These are phyloP conservation scores for Fusarium bactridioides DNA, from an alignment of 2,329 filamentous ascomycete species.

Conservation along the genomic window DNA sequence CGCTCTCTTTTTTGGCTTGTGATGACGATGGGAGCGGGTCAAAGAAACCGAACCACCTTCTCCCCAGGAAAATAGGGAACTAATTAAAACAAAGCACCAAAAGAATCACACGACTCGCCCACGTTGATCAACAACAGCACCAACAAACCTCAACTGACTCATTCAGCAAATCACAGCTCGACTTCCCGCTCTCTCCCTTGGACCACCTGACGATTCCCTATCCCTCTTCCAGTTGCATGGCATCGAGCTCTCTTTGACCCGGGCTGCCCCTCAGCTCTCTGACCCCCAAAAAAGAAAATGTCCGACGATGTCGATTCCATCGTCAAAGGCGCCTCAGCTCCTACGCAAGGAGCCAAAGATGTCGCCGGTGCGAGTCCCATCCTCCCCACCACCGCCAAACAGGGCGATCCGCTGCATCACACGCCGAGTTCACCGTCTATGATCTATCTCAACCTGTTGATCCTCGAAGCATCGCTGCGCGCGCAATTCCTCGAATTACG, in stretches of 20 bases:
- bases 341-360: conserved; percentile 60
- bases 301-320: conserved; percentile 81
- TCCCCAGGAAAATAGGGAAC: conserved; percentile 12
- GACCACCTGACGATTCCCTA: conserved; percentile 8
- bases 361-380: conserved; percentile 53
- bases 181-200: background rate
- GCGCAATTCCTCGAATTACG: conserved; percentile 92
- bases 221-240: conserved; percentile 28
- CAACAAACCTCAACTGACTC: background rate
- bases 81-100: conserved; percentile 2
- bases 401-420: conserved; percentile 76
- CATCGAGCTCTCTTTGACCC: conserved; percentile 29
- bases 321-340: conserved; percentile 85
- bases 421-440: conserved; percentile 92
- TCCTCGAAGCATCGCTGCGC: conserved; percentile 92
- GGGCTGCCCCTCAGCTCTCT: conserved; percentile 36
- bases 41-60: conserved; percentile 23
- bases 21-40: conserved; percentile 31
- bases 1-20: conserved; percentile 24
- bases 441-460: conserved; percentile 97
- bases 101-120: conserved; percentile 18
- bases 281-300: conserved; percentile 52
- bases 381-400: conserved; percentile 53
- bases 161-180: conserved; percentile 5
- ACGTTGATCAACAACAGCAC: conserved; percentile 16